Percentiles rank a stretch among this genome's conserved stretches.
phyloP scores from a whole-genome alignment of 139 green algal genomes.

The Chlamydomonas eustigma region DNA sequence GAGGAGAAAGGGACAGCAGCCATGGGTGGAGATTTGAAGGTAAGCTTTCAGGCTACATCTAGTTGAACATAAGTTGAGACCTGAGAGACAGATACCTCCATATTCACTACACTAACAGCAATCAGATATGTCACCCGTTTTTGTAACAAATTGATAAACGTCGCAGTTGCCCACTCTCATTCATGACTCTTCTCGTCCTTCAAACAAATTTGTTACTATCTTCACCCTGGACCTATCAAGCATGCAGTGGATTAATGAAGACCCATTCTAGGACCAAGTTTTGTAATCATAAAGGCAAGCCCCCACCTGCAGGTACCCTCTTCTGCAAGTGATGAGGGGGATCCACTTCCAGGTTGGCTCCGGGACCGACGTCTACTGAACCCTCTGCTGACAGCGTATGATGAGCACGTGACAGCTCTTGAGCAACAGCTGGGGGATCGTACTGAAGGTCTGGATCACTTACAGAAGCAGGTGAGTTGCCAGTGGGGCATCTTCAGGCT shows the following conservation, averaged over 20 bases:
- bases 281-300: no score
- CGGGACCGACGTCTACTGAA: conserved; percentile 25
- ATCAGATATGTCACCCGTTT: neutral
- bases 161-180: neutral
- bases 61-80: neutral
- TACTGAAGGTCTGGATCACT: conserved; percentile 4
- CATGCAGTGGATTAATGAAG: neutral
- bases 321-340: neutral
- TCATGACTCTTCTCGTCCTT: neutral
- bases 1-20: no score
- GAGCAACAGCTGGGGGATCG: conserved; percentile 25
- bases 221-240: neutral
- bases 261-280: no score
- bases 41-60: neutral
- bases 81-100: neutral
- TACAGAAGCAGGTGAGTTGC: conserved; percentile 17
- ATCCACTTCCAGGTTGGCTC: conserved; percentile 4
- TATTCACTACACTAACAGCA: neutral
- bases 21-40: neutral
- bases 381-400: conserved; percentile 46
- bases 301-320: neutral
- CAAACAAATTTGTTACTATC: neutral
- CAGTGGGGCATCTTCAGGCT: neutral
- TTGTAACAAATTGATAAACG: neutral
- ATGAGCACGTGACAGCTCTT: conserved; percentile 24